Conservation (phyloP, 208 protist genomes). For the Wallacemonas sp. region DNA sequence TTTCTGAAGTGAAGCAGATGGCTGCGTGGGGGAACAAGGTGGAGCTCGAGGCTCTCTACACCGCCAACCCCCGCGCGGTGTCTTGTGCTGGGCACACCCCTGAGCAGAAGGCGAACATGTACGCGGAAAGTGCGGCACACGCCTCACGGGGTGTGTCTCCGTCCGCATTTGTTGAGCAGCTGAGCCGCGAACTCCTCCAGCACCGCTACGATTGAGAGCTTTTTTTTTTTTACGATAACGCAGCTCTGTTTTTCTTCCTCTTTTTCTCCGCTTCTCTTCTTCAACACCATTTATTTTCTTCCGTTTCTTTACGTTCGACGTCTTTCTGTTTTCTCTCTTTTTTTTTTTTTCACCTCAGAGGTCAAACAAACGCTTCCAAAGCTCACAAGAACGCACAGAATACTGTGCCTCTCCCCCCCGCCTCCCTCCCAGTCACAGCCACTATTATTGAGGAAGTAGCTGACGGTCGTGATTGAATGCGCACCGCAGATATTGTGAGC, state of each 20-base stretch:
- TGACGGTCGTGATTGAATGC: no score
- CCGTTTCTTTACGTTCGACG: neutral
- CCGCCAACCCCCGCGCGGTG: neutral
- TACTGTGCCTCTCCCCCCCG: no score
- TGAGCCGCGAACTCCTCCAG: constrained; percentile 33
- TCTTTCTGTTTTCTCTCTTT: neutral
- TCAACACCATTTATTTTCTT: neutral
- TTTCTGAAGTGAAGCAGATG: constrained; percentile 32
- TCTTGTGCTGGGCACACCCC: neutral
- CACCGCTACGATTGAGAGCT: constrained; percentile 35
- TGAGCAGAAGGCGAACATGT: neutral
- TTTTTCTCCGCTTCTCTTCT: constrained; percentile 8
- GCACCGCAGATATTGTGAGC: no score
- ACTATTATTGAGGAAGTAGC: no score
- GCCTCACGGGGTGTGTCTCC: no score
- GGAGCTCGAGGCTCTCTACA: constrained; percentile 46
- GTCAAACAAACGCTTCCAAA: neutral
- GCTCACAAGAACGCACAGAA: no score
- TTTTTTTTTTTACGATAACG: no score
- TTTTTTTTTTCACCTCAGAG: neutral
- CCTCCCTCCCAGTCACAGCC: no score
- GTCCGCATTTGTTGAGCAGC: constrained; percentile 43
- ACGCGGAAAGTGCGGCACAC: neutral
- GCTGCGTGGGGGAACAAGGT: constrained; percentile 27
- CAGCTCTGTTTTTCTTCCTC: neutral